A percentile compares a stretch with the other conserved stretches of the same genome.
These are phyloP conservation scores for Aspergillaceae sp. DNA, from an alignment of 2,329 filamentous ascomycete genomes.

Conservation along the genomic window DNA sequence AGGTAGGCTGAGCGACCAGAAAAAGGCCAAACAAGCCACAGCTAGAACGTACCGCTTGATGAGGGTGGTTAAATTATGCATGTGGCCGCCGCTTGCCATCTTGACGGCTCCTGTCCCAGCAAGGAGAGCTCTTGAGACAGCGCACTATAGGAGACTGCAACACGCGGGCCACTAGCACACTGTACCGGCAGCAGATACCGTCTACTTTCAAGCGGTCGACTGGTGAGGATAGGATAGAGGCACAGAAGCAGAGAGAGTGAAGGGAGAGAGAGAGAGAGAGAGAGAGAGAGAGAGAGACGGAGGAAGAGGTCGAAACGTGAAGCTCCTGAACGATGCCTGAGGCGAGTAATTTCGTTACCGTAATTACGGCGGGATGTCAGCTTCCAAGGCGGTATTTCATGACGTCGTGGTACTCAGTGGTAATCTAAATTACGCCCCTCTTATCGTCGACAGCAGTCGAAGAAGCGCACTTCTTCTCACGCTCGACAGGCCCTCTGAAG, in stretches of 20 bases:
- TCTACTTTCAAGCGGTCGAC: not conserved
- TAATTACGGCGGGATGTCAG: conserved; percentile 9
- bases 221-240: not conserved
- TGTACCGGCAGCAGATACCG: too few relatives aligned
- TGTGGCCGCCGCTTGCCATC: conserved; percentile 67
- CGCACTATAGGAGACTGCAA: not conserved
- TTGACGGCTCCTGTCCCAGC: conserved; percentile 10
- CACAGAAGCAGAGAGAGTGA: not conserved
- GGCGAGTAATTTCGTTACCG: conserved; percentile 8
- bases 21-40: not conserved
- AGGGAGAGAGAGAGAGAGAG: not conserved
- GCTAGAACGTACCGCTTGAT: conserved; percentile 76
- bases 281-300: not conserved
- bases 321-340: conserved; percentile 17
- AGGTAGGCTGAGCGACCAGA: not conserved
- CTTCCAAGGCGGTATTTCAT: conserved; percentile 2
- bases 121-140: not conserved
- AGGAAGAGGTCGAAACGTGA: conserved; percentile 10
- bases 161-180: not conserved
- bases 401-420: conserved; percentile 12
- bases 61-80: conserved; percentile 93
- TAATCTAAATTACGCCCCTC: conserved; percentile 2
- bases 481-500: not conserved
- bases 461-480: not conserved
- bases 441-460: not conserved